Conservation (phyloP, 495 filamentous ascomycete species). For the Penicillium fimorum region DNA sequence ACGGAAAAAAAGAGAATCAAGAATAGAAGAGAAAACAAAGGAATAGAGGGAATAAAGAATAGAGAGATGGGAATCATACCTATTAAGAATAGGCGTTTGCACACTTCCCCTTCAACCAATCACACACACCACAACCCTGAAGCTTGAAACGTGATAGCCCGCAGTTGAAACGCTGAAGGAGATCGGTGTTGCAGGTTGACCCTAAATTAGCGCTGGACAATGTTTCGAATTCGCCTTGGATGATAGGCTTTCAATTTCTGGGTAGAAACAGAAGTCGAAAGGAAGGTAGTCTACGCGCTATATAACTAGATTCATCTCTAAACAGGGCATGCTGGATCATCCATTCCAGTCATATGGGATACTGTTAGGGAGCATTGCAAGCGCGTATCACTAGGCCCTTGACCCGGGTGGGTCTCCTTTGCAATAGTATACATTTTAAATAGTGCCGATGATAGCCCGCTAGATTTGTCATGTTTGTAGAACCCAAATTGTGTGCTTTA, state of each 20-base stretch:
- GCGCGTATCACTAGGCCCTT: conserved; percentile 5
- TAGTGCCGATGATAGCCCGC: background rate
- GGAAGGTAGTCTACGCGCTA: conserved; percentile 16
- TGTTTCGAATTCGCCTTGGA: background rate
- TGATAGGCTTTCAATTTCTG: background rate
- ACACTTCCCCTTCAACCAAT: conserved; percentile 18
- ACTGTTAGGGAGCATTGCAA: background rate
- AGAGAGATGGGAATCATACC: background rate
- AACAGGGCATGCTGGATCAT: conserved; percentile 25
- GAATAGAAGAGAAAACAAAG: conserved; percentile 5
- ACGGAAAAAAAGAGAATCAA: conserved; percentile 5
- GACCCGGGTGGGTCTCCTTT: background rate
- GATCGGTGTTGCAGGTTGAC: conserved; percentile 25
- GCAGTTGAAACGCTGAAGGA: conserved; percentile 34
- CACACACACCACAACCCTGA: conserved; percentile 14
- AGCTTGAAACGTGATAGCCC: conserved; percentile 35
- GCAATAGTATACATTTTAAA: background rate
- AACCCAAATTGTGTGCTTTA: background rate
- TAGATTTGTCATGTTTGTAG: background rate
- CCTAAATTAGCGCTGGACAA: background rate
- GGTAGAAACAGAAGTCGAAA: background rate
- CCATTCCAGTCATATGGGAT: conserved; percentile 24
- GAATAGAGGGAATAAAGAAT: background rate
- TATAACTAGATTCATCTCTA: conserved; percentile 13
- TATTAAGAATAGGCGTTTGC: conserved; percentile 7